A percentile compares a stretch with the other conserved stretches of the same genome.
phyloP scores from a whole-genome alignment of 352 stramenopile species.

The Globisporangium rhizosaccharum region DNA sequence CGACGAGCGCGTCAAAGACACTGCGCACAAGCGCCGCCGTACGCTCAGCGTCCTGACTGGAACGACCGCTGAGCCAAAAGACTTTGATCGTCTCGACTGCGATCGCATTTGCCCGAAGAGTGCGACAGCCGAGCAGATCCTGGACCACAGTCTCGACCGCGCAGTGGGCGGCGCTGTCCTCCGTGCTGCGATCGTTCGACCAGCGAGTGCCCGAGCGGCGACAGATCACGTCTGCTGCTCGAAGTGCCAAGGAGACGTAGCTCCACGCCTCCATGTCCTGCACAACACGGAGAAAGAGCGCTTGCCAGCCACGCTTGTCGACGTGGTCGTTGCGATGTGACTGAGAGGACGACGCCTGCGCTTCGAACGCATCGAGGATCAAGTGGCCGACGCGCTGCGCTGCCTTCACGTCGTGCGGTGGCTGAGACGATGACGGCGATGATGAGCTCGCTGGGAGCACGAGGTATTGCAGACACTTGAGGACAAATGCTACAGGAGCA shows the following conservation, averaged over 20 bases:
- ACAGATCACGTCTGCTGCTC: constrained; percentile 25
- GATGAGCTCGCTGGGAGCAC: background rate
- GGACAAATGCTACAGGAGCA: constrained; percentile 13
- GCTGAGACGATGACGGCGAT: background rate
- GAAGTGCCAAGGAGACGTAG: constrained; percentile 41
- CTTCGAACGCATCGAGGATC: constrained; percentile 49
- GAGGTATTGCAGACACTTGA: constrained; percentile 19
- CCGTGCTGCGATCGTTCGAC: background rate
- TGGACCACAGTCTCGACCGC: constrained; percentile 15
- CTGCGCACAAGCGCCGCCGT: constrained; percentile 3
- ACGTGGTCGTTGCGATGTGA: background rate
- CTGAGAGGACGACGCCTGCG: background rate
- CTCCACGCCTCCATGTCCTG: constrained; percentile 25
- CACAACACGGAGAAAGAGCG: constrained; percentile 22
- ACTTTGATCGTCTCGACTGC: constrained; percentile 47
- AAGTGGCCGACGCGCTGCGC: constrained; percentile 51
- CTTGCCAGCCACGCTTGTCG: constrained; percentile 1
- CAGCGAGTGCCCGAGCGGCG: background rate
- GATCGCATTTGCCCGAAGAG: constrained; percentile 36
- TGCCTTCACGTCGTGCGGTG: constrained; percentile 21
- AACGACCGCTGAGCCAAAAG: constrained; percentile 11
- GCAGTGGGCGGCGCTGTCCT: background rate
- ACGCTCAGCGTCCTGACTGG: background rate
- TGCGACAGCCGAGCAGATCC: constrained; percentile 22
- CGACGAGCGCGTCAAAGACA: constrained; percentile 25